Conservation (phyloP, 192 early-diverging fungal genomes). For the Funneliformis mosseae region DNA sequence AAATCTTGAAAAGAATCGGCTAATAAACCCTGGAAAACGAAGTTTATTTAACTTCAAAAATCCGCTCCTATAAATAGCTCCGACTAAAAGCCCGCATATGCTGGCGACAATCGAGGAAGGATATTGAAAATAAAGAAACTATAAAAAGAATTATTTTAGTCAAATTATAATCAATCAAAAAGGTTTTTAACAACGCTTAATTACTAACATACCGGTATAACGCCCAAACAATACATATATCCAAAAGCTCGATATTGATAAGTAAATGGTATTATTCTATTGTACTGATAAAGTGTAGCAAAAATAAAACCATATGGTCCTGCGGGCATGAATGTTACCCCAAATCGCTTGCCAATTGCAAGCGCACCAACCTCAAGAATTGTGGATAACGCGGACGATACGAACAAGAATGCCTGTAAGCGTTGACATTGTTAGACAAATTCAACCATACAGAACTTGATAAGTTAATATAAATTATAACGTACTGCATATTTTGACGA, state of each 20-base stretch:
- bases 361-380: slow-evolving; percentile 57
- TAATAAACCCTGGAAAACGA: slow-evolving; percentile 51
- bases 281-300: slow-evolving; percentile 59
- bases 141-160: not conserved
- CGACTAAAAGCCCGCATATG: slow-evolving; percentile 53
- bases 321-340: slow-evolving; percentile 51
- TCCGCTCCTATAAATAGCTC: slow-evolving; percentile 56
- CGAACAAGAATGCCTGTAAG: slow-evolving; percentile 45
- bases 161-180: not conserved
- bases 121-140: slow-evolving; percentile 51
- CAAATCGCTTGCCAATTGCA: slow-evolving; percentile 45
- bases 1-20: slow-evolving; percentile 41
- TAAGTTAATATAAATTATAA: not conserved
- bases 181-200: not conserved
- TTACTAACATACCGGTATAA: not conserved
- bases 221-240: not conserved
- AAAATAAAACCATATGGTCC: slow-evolving; percentile 65
- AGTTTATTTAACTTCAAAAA: slow-evolving; percentile 54
- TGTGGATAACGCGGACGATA: slow-evolving; percentile 50
- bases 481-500: slow-evolving; percentile 63
- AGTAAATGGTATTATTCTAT: slow-evolving; percentile 49
- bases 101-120: slow-evolving; percentile 48
- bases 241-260: not conserved
- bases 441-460: not conserved
- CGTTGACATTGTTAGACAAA: not conserved